These are phyloP conservation scores for Oidium heveae DNA, from an alignment of 2,329 filamentous ascomycete species.

Conservation along the genomic window DNA sequence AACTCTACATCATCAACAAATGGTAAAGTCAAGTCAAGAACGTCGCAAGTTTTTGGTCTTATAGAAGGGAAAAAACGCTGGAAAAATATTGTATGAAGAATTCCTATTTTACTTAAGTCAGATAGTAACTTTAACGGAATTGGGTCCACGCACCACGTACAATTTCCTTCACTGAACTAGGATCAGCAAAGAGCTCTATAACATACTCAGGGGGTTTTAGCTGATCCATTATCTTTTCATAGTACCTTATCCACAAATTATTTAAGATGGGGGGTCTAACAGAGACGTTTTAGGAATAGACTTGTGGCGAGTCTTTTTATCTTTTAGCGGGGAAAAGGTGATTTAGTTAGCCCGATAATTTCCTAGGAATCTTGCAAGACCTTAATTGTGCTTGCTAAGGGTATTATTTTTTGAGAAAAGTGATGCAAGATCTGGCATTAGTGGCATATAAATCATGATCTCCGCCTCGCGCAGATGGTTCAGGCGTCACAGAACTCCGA, in stretches of 20 bases:
- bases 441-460: slow-evolving; percentile 22
- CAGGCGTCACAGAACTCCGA: slow-evolving; percentile 67
- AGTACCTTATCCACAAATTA: not conserved
- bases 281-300: not conserved
- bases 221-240: slow-evolving; percentile 27
- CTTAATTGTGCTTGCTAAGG: not conserved
- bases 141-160: slow-evolving; percentile 44
- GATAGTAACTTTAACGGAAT: not conserved
- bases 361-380: no score
- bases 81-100: slow-evolving; percentile 96
- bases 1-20: slow-evolving; percentile 77
- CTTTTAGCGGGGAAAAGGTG: not conserved
- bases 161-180: slow-evolving; percentile 69
- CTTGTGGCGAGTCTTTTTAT: not conserved
- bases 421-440: slow-evolving; percentile 3
- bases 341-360: no score
- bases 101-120: slow-evolving; percentile 26
- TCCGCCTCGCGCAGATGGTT: slow-evolving; percentile 69
- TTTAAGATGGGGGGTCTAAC: not conserved
- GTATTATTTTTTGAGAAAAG: slow-evolving; percentile 3
- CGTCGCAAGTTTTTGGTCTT: slow-evolving; percentile 57
- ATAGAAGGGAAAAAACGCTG: slow-evolving; percentile 88
- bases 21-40: slow-evolving; percentile 74
- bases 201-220: slow-evolving; percentile 62
- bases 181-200: slow-evolving; percentile 82